Evolutionary conservation across 306 rosid species (phyloP), one percentile per base, ranked within the genome.

Genomic region (Carpinus viminea): DNA sequence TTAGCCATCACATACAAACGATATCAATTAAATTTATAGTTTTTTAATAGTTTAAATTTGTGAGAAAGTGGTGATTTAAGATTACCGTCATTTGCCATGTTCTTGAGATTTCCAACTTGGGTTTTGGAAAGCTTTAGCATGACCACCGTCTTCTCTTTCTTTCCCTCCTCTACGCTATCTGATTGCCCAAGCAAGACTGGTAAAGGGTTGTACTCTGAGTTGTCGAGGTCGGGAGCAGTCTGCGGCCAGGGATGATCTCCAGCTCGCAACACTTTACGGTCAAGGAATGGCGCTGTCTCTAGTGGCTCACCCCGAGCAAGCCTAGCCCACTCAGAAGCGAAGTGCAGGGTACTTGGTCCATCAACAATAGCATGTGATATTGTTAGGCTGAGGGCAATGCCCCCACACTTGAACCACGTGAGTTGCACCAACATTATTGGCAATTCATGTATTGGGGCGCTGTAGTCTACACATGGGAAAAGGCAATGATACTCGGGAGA

Each of bases 341-440:
- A 89, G 69, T 85, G 89, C 7, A 77, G 36, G 0, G 82, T 82
- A 4, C 91, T 77, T 15, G 47, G 84, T 41, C 96, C 97, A 60
- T 90, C 96, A 0, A 80, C 85, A 7, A 87, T 80, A 0, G 80
- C 90, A 1, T 90, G 93, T 10, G 93, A 89, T 18, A 76, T 2
- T 4, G 68, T 51, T 1, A 82, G 0, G 38, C 90, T 41, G 0
- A 92, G 62, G 57, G 87, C 56, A 43, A 90, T 1, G 3, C 89
- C 91, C 0, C 92, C 95, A 0, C 95, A 92, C 28, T 70, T 72
- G 84, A 92, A 92, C 13, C 5, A 72, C 0, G 93, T 90, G 12
- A 92, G 73, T 28, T 90, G 93, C 11, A 79, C 83, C 0, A 86
- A 17, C 24, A 86, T 13, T 68, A 89, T 2, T 0, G 95, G 92